A percentile compares a stretch with the other conserved stretches of the same genome.
Evolutionary conservation across 805 yeast genomes (phyloP).

Genomic region (Metschnikowia matae): DNA sequence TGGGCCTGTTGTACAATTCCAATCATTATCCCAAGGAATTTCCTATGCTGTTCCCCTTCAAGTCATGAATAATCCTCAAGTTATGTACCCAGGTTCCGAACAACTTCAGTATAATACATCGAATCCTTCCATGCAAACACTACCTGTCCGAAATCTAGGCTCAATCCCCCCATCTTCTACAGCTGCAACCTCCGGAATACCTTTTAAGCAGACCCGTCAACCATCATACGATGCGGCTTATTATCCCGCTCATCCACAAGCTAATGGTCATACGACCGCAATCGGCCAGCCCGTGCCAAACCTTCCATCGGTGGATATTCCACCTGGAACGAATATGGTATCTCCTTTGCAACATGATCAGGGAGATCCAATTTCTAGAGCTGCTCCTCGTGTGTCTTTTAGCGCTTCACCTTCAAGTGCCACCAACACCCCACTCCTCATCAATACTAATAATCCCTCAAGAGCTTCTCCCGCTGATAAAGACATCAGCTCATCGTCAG

Average conservation of each 20-base stretch:
- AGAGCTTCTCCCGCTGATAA: not conserved
- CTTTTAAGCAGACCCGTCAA: not conserved
- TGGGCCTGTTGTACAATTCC: slow-evolving; percentile 7
- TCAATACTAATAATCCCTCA: not conserved
- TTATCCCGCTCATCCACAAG: not conserved
- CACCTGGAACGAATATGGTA: not conserved
- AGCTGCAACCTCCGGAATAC: not conserved
- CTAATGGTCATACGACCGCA: not conserved
- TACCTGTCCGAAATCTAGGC: not conserved
- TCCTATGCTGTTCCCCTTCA: slow-evolving; percentile 1
- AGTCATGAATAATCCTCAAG: not conserved
- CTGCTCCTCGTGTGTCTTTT: not conserved
- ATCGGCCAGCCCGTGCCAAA: not conserved
- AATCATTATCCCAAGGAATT: slow-evolving; percentile 1
- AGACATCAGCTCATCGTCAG: not conserved
- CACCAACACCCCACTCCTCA: not conserved
- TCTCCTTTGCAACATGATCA: not conserved
- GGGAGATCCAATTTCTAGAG: not conserved
- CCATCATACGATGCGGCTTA: not conserved
- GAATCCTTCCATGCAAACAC: not conserved
- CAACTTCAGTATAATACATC: not conserved
- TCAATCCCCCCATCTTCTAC: not conserved
- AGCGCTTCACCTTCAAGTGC: not conserved
- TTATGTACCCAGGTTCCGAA: not conserved
- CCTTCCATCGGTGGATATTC: not conserved